Evolutionary conservation across 2,329 filamentous ascomycete species (phyloP).

Genomic region (Paecilomyces variotii): DNA sequence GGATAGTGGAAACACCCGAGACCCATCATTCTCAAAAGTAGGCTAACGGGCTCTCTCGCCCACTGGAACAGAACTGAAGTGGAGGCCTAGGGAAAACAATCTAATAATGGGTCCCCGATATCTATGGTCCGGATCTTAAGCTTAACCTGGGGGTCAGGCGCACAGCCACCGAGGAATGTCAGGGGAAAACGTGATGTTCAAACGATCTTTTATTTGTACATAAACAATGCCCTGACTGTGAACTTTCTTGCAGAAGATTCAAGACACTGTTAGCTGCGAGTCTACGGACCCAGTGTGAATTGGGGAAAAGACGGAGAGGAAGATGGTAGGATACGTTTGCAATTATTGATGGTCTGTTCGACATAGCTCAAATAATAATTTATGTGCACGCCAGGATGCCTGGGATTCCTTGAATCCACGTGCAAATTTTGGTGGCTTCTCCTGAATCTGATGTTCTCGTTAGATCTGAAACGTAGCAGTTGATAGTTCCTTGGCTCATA

Average conservation of each 20-base stretch:
- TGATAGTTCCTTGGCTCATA: neutral
- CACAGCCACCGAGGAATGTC: neutral
- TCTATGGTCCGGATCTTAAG: neutral
- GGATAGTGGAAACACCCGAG: neutral
- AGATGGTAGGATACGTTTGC: no score
- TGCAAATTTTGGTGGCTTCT: neutral
- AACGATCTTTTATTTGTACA: neutral
- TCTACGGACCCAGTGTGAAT: neutral
- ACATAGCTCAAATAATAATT: no score
- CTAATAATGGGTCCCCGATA: neutral
- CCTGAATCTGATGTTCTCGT: neutral
- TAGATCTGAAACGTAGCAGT: neutral
- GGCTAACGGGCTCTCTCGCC: neutral
- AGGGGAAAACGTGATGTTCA: neutral
- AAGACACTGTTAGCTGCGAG: neutral
- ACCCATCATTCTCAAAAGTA: neutral
- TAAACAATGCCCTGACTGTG: neutral
- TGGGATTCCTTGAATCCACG: neutral
- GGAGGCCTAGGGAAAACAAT: conserved; percentile 16
- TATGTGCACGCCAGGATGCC: neutral
- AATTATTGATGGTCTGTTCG: no score
- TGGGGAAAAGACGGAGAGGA: neutral
- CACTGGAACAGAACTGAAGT: conserved; percentile 3
- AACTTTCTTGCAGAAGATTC: neutral
- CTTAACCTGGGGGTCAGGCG: neutral